Evolutionary conservation across 208 protist species (phyloP).

Genomic region (Leishmania martiniquensis): DNA sequence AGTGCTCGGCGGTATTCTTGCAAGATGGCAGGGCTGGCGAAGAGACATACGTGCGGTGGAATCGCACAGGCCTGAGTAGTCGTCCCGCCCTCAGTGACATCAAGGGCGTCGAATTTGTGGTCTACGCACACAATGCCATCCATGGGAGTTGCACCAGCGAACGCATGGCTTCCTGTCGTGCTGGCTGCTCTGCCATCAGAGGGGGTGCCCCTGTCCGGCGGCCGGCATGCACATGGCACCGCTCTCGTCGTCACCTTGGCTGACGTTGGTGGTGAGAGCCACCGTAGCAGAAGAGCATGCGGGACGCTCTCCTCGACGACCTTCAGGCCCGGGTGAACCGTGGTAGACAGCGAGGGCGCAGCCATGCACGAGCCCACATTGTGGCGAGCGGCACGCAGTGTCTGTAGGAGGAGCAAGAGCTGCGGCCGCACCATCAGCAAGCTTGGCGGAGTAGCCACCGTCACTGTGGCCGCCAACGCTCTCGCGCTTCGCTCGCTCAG

Average conservation of each 20-base stretch:
- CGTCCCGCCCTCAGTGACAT: background rate
- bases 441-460: conserved; percentile 32
- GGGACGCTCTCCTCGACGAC: conserved; percentile 5
- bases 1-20: conserved; percentile 34
- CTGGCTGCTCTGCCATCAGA: background rate
- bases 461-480: conserved; percentile 24
- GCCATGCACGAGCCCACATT: background rate
- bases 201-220: background rate
- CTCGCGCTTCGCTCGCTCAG: conserved; percentile 12
- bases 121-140: conserved; percentile 6
- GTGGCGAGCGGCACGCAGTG: conserved; percentile 9
- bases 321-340: background rate
- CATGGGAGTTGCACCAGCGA: background rate
- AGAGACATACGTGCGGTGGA: conserved; percentile 27
- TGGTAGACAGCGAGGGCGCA: background rate
- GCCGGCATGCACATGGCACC: background rate
- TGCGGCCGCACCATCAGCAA: conserved; percentile 39
- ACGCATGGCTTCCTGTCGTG: background rate
- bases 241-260: background rate
- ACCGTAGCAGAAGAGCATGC: conserved; percentile 24
- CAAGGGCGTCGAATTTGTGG: conserved; percentile 2
- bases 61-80: background rate
- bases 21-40: conserved; percentile 22
- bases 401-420: conserved; percentile 36
- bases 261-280: background rate